Percentiles rank a stretch among this genome's conserved stretches.
phyloP scores from a whole-genome alignment of 225 moss, liverwort and hornwort species.

The Physcomitrellopsis africana region DNA sequence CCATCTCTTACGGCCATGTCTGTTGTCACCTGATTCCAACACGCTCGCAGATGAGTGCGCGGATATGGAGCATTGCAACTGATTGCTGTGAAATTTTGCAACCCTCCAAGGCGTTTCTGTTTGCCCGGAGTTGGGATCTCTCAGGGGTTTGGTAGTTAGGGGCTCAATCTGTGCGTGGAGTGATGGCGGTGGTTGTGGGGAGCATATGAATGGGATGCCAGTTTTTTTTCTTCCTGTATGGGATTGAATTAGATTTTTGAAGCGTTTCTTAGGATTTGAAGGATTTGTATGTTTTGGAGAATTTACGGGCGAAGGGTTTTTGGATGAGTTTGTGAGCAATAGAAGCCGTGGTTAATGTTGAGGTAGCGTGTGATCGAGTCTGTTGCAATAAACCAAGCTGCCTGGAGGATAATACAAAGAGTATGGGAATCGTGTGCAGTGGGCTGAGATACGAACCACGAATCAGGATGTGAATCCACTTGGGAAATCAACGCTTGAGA shows the following conservation, averaged over 20 bases:
- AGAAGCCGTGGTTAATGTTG: not conserved
- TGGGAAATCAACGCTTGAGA: conserved; percentile 84
- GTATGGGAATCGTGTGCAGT: conserved; percentile 37
- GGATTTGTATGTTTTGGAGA: not conserved
- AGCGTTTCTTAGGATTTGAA: not conserved
- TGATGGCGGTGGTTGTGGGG: not conserved
- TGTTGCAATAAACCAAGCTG: not conserved
- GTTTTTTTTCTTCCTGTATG: not conserved
- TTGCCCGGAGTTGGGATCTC: not conserved
- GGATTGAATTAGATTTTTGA: not conserved
- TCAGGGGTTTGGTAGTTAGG: not conserved
- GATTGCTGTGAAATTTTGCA: not conserved
- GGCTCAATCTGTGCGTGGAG: not conserved
- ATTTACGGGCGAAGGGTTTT: not conserved
- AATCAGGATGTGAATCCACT: conserved; percentile 80
- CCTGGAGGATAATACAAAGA: not conserved
- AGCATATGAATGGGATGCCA: not conserved
- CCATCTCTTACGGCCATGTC: too few species aligned
- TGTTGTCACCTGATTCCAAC: too few species aligned
- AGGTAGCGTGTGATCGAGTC: not conserved
- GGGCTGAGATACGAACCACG: conserved; percentile 72
- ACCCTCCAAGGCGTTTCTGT: not conserved
- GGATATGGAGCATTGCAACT: not conserved
- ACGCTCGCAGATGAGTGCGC: not conserved
- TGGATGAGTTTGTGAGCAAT: not conserved